Conservation (phyloP, 148 eudicot species). For the Arbutus unedo region DNA sequence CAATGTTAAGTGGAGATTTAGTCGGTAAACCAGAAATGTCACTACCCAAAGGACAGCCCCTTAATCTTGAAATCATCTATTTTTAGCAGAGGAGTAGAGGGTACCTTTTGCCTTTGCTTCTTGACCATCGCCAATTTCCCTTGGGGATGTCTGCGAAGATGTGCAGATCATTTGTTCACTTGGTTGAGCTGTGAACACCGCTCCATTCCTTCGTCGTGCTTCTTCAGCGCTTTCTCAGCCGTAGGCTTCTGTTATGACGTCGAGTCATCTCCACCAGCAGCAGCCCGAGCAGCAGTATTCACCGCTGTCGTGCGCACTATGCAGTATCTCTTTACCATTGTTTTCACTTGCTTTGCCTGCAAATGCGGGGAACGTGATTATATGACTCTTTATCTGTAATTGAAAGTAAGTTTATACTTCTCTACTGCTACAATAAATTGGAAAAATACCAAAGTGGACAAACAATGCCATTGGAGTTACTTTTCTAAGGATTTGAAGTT, state of each 20-base stretch:
- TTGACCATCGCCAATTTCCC: background rate
- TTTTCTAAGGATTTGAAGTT: background rate
- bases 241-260: conserved; percentile 20
- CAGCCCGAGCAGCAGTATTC: conserved; percentile 20
- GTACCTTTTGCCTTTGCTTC: background rate
- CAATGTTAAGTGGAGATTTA: background rate
- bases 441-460: background rate
- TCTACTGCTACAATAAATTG: background rate
- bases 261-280: conserved; percentile 20
- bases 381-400: background rate
- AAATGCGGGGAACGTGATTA: background rate
- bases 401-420: background rate
- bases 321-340: background rate
- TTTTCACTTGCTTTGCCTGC: conserved; percentile 14
- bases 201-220: background rate
- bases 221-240: background rate
- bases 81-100: background rate
- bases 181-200: background rate
- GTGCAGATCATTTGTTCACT: background rate
- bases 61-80: conserved; percentile 1
- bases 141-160: background rate
- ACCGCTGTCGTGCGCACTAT: conserved; percentile 8
- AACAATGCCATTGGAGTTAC: background rate
- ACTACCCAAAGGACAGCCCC: background rate
- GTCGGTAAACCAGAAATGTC: background rate